These are phyloP conservation scores for Colletotrichum filicis DNA, from an alignment of 2,329 filamentous ascomycete genomes.

Conservation along the genomic window DNA sequence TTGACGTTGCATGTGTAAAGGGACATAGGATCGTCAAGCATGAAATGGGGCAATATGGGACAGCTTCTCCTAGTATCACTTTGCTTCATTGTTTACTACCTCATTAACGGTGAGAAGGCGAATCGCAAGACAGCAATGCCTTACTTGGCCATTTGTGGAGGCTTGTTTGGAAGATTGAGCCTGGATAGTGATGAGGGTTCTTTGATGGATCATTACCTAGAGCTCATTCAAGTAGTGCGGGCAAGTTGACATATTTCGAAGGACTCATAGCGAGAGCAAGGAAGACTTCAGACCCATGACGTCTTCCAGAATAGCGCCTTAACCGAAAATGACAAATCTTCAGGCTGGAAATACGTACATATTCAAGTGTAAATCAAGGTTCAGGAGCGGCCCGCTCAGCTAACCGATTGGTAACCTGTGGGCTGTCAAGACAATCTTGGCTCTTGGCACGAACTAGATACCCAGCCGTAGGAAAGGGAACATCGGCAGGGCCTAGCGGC, in stretches of 20 bases:
- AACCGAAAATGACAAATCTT: background rate
- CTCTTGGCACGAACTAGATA: background rate
- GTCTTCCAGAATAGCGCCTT: background rate
- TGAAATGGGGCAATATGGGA: constrained; percentile 23
- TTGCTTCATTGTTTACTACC: constrained; percentile 29
- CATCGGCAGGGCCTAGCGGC: too few relatives aligned
- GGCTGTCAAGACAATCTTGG: background rate
- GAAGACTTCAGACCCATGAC: background rate
- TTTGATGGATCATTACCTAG: constrained; percentile 23
- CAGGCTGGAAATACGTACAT: too few relatives aligned
- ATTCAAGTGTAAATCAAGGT: background rate
- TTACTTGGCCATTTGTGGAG: constrained; percentile 25
- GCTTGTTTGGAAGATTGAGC: constrained; percentile 17
- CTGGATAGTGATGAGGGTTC: constrained; percentile 15
- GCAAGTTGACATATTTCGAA: background rate
- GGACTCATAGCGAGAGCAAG: background rate
- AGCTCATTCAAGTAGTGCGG: constrained; percentile 16
- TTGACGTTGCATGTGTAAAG: background rate
- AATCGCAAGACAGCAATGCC: constrained; percentile 20
- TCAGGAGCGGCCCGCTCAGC: background rate
- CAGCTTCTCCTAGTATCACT: constrained; percentile 26
- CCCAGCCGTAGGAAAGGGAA: too few relatives aligned
- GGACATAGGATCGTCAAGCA: constrained; percentile 14
- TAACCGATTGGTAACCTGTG: background rate
- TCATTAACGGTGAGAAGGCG: constrained; percentile 14